Base-by-base conservation (phyloP, 1,284 basidiomycete genomes). In the Microbotryomycetes sp. region DNA sequence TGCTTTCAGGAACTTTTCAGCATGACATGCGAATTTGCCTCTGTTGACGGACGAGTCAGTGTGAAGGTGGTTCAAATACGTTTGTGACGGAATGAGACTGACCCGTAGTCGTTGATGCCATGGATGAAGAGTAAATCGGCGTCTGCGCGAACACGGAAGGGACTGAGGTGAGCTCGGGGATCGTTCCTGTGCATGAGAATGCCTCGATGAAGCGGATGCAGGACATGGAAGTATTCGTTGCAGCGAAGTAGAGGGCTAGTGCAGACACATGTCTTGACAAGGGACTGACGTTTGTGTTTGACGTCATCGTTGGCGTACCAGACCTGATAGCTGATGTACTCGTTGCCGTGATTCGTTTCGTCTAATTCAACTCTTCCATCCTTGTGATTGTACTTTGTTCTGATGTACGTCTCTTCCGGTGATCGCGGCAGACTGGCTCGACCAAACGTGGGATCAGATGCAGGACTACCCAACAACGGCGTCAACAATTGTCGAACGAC, bases 11-110 rank as follows among this genome's bases (percentile, higher is more conserved):
- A 72, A 72, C 7, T 30, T 47, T 7, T 47, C 22, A 1, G 71
- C 69, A 45, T 72, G 71, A 7, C 59, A 46, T 2, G 60, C 53
- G 25, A 72, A 71, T 47, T 70, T 71, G 49, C 71, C 71, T 0
- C 64, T 60, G 29, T 52, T 60, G 29, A n/a, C n/a, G n/a, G n/a
- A n/a, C n/a, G n/a, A n/a, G n/a, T n/a, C n/a, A n/a, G n/a, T n/a
- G n/a, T n/a, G n/a, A n/a, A n/a, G n/a, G n/a, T n/a, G n/a, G n/a
- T n/a, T n/a, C n/a, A n/a, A n/a, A 45, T 36, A 36, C 26, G 45
- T 26, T 36, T 45, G 26, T 4, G 19, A 32, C 31, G 16, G 45
- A 14, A 5, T 6, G 15, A 2, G 4, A 12, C 54, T 4, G 14
- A 56, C 56, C 58, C 65, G 30, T 67, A 64, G 56, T 70, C 69